Evolutionary conservation across 148 eudicot species (phyloP).

Genomic region (Tetragonia tetragonoides): DNA sequence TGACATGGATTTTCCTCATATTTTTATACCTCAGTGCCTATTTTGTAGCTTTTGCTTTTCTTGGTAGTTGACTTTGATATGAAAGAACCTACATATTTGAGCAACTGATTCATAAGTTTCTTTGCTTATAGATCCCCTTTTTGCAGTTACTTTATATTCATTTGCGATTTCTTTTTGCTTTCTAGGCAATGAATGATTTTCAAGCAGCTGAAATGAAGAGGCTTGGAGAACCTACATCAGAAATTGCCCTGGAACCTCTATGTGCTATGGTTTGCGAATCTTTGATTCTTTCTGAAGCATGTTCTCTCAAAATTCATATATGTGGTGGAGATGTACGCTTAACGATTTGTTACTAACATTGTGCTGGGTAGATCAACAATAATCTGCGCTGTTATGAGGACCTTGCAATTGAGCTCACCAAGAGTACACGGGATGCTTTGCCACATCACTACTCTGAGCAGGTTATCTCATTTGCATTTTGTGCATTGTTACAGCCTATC

Average conservation of each 20-base stretch:
- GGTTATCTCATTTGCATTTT: slow-evolving; percentile 36
- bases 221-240: slow-evolving; percentile 95
- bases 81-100: neutral
- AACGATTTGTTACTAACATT: slow-evolving; percentile 4
- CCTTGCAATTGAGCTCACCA: slow-evolving; percentile 92
- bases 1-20: no score
- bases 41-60: no score
- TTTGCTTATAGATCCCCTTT: neutral
- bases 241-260: slow-evolving; percentile 86
- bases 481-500: neutral
- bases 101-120: neutral
- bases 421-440: slow-evolving; percentile 87
- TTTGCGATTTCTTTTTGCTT: neutral
- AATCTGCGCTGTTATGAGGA: slow-evolving; percentile 96
- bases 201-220: slow-evolving; percentile 94
- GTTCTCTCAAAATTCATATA: slow-evolving; percentile 2
- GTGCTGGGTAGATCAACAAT: slow-evolving; percentile 67
- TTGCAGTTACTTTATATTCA: neutral
- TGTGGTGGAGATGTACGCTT: no score
- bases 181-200: slow-evolving; percentile 94
- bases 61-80: neutral
- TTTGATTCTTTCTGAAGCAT: no score
- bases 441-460: slow-evolving; percentile 89
- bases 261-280: slow-evolving; percentile 81
- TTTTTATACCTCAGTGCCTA: no score